These are phyloP conservation scores for Chenopodium quinoa DNA, from an alignment of 148 eudicot genomes.

Conservation along the genomic window DNA sequence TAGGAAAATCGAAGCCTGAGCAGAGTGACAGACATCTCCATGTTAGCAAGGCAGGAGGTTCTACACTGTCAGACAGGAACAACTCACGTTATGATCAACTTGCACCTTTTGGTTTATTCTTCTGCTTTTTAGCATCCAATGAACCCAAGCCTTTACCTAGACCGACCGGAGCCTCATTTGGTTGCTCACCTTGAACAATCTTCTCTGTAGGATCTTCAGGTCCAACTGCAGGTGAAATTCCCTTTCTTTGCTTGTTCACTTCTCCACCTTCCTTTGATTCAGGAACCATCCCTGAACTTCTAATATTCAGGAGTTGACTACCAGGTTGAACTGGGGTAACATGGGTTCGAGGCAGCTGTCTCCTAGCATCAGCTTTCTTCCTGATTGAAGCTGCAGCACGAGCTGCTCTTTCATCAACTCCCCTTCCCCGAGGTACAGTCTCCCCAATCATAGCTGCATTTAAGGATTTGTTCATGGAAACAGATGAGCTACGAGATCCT, in stretches of 20 bases:
- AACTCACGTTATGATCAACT: slow-evolving; percentile 18
- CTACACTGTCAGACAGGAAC: not conserved
- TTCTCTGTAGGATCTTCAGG: slow-evolving; percentile 16
- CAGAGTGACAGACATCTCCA: not conserved
- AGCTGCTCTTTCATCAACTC: slow-evolving; percentile 79
- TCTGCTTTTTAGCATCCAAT: slow-evolving; percentile 61
- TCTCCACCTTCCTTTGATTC: slow-evolving; percentile 29
- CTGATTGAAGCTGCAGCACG: slow-evolving; percentile 70
- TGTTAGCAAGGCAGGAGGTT: not conserved
- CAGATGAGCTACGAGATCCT: slow-evolving; percentile 40
- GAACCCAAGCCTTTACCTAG: slow-evolving; percentile 61
- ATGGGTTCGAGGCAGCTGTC: slow-evolving; percentile 52
- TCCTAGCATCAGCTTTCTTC: slow-evolving; percentile 80
- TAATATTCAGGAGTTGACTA: slow-evolving; percentile 48
- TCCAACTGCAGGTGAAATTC: slow-evolving; percentile 23
- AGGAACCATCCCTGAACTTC: slow-evolving; percentile 42
- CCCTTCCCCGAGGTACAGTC: slow-evolving; percentile 59
- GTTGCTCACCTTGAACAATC: slow-evolving; percentile 19
- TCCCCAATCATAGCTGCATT: slow-evolving; percentile 47
- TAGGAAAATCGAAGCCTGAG: not conserved
- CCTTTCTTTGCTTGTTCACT: slow-evolving; percentile 28
- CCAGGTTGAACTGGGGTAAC: slow-evolving; percentile 60
- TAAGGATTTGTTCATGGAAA: slow-evolving; percentile 35
- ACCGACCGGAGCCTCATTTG: slow-evolving; percentile 57
- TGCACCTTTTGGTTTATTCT: slow-evolving; percentile 42